These are phyloP conservation scores for Agaricus subrufescens DNA, from an alignment of 768 basidiomycete species.

Conservation along the genomic window DNA sequence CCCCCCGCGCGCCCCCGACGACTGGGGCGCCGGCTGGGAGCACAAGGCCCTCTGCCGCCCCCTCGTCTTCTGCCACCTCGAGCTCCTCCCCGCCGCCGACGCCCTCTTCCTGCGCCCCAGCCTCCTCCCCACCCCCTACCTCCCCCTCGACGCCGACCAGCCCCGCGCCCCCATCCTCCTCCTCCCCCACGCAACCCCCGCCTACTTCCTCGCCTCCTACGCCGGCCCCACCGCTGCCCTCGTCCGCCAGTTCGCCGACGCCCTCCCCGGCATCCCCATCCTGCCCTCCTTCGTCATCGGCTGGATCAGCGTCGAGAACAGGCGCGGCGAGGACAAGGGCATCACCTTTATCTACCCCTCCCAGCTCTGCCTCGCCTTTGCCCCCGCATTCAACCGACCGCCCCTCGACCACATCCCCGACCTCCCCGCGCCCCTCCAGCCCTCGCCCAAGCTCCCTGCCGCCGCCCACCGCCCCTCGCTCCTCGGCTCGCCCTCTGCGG, in stretches of 20 bases:
- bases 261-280: constrained; percentile 53
- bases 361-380: constrained; percentile 47
- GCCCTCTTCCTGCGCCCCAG: constrained; percentile 61
- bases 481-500: constrained; percentile 23
- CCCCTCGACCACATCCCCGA: constrained; percentile 56
- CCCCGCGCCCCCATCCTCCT: constrained; percentile 66
- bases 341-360: constrained; percentile 70
- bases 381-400: constrained; percentile 30
- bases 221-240: constrained; percentile 61
- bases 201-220: constrained; percentile 70
- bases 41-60: constrained; percentile 50
- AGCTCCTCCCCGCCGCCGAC: constrained; percentile 40
- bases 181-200: constrained; percentile 67
- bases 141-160: constrained; percentile 40
- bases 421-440: constrained; percentile 58
- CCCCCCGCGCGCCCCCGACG: constrained; percentile 14
- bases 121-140: constrained; percentile 51
- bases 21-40: constrained; percentile 69
- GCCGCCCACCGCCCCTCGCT: constrained; percentile 20
- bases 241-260: constrained; percentile 60
- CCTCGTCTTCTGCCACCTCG: constrained; percentile 55
- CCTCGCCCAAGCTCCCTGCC: constrained; percentile 32
- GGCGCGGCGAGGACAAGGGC: constrained; percentile 78
- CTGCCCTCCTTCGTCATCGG: constrained; percentile 51
- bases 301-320: constrained; percentile 73